Evolutionary conservation across 192 early-diverging fungal genomes (phyloP), one percentile per base, ranked within the genome.

Genomic region (Phycomyces nitens): DNA sequence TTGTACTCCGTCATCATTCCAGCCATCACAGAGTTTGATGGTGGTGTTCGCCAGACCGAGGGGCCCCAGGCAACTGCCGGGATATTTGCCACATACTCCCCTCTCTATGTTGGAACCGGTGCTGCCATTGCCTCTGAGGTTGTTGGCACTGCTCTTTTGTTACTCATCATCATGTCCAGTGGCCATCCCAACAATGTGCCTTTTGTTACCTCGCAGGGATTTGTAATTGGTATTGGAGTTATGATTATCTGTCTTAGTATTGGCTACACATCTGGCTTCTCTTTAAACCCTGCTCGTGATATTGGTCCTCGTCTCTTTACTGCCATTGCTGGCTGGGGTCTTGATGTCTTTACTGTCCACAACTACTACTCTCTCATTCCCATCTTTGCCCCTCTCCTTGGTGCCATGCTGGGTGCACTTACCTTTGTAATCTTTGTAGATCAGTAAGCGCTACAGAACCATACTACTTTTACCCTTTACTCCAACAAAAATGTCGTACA

Each of bases 291-390:
- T 52, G 91, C 91, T 6, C 82, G 91, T 76, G 91, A 92, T 73
- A 77, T 91, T 70, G 91, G 88, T 26, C 89, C 89, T 11, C 86
- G 91, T 43, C 68, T 87, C n/a, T 90, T 91, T 69, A 82, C 86
- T 27, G 72, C 80, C 26, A 69, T 84, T 60, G 78, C 81, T 47
- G 86, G 86, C 10, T 92, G 86, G 73, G 88, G 89, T 27, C 54
- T 64, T 26, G 78, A 80, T 24, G 85, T 83, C 20, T 92, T 92
- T 75, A 77, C 83, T n/a, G 78, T 72, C n/a, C 69, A 75, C 66
- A 69, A 82, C 53, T 83, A 84, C 78, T 92, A 91, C 69, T 83
- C 85, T 65, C 87, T 84, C 78, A 80, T 90, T 22, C 90, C 90
- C 15, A 66, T 83, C 5, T 75, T 88, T 47, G 85, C 85, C 49